Base-by-base conservation (phyloP, 805 yeast genomes). In the Cyberlindnera euphorbiiphila region DNA sequence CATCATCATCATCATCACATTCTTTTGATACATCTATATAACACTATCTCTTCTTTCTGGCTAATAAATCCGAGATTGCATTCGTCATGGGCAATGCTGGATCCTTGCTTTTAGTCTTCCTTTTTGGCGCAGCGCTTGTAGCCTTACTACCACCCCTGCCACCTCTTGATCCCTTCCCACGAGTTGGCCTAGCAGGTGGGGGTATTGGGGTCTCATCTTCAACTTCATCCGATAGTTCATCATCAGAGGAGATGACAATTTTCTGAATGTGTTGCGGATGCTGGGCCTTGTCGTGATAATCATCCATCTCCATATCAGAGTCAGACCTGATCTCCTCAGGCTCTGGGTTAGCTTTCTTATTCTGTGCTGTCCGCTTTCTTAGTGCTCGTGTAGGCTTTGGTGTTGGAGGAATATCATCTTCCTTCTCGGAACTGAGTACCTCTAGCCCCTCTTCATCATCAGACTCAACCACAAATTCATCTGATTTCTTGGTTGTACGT, bases 401-500 rank as follows among this genome's bases (percentile, higher is more conserved):
- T 26, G 35, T 23, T n/a, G n/a, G n/a, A n/a, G n/a, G 37, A 26
- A 21, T 29, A 12, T 12, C 18, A 15, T 14, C 25, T 29, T 29
- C 34, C 12, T 36, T 32, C 13, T 36, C 36, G 11, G 35, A 32
- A 17, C 19, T 21, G 16, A 23, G 16, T 9, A 13, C 30, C 16
- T 20, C 28, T 17, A 18, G 25, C 7, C 30, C 40, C 9, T 27
- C 37, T 24, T 38, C 40, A 6, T 26, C 31, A 15, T 43, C 41
- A 4, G 45, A 36, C 12, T 32, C 36, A 3, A 45, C 34, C 6
- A 37, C 32, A 23, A 34, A 33, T 14, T 39, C 43, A 3, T 39
- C 29, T 3, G 43, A 34, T 13, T 28, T 37, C 30, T 39, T 31
- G 17, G 22, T 28, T 11, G 36, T 23, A 14, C 29, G 29, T 12